Evolutionary conservation across 441 rosid genomes (phyloP).

Genomic region (Erysimum pusillum): DNA sequence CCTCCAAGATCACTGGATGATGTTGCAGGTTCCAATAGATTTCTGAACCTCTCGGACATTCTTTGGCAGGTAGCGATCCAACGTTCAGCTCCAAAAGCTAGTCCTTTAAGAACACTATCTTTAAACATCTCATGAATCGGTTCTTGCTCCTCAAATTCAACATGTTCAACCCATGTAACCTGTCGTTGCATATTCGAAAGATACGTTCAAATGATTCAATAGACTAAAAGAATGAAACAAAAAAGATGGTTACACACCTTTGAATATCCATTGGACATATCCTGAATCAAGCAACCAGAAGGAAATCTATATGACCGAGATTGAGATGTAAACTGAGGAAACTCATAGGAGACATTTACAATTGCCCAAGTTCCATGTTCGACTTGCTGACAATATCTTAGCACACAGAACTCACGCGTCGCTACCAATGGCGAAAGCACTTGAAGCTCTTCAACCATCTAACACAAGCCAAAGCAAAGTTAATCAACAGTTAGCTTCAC

Average conservation of each 20-base stretch:
- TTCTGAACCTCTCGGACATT: constrained; percentile 88
- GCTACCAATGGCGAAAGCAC: constrained; percentile 84
- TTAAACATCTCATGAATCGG: constrained; percentile 65
- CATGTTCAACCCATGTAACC: constrained; percentile 96
- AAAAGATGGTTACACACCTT: too few species aligned
- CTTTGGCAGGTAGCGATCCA: constrained; percentile 88
- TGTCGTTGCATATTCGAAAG: too few species aligned
- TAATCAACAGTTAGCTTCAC: constrained; percentile 6
- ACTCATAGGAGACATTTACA: constrained; percentile 84
- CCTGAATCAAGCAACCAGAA: constrained; percentile 97
- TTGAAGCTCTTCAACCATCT: constrained; percentile 94
- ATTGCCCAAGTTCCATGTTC: constrained; percentile 93
- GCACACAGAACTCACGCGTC: constrained; percentile 80
- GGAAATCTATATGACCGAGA: constrained; percentile 73
- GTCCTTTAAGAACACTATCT: constrained; percentile 70
- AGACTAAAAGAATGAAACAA: too few species aligned
- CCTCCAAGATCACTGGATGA: constrained; percentile 86
- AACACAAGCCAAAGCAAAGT: constrained; percentile 44
- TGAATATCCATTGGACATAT: constrained; percentile 95
- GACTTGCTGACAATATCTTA: constrained; percentile 87
- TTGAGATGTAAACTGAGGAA: constrained; percentile 74
- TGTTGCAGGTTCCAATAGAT: constrained; percentile 65
- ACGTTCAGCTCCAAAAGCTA: constrained; percentile 91
- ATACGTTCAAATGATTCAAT: too few species aligned
- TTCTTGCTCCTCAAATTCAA: constrained; percentile 79